Conservation (phyloP, 2,329 filamentous ascomycete species). For the Ophiocordyceps camponoti-rufipedis region DNA sequence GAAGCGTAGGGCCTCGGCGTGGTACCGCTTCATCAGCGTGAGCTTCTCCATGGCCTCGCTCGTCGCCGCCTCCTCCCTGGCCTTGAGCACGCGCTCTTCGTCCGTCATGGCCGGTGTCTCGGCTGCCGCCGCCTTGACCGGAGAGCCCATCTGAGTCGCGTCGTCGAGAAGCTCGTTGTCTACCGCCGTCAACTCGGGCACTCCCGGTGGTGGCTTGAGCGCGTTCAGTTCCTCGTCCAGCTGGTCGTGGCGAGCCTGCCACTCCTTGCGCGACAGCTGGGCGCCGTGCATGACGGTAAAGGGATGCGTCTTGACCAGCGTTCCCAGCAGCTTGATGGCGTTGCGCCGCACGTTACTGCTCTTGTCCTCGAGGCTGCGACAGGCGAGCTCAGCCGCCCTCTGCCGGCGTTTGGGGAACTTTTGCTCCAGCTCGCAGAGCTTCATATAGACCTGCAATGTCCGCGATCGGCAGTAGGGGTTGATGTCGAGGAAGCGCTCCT, state of each 20-base stretch:
- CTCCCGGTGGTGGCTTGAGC: constrained; percentile 62
- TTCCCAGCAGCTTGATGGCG: constrained; percentile 79
- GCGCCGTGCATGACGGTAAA: constrained; percentile 86
- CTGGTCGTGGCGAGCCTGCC: constrained; percentile 63
- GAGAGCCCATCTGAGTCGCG: constrained; percentile 61
- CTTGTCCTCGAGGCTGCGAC: constrained; percentile 85
- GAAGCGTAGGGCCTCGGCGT: constrained; percentile 82
- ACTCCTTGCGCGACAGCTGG: constrained; percentile 68
- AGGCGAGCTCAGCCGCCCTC: constrained; percentile 69
- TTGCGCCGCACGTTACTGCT: constrained; percentile 94
- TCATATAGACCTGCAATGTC: constrained; percentile 83
- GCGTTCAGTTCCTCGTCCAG: constrained; percentile 70
- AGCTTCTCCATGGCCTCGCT: constrained; percentile 77
- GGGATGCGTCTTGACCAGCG: constrained; percentile 82
- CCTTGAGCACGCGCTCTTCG: constrained; percentile 61
- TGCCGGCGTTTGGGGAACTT: constrained; percentile 90
- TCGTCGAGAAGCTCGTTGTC: constrained; percentile 73
- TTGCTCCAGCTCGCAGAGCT: constrained; percentile 81
- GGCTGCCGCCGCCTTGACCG: constrained; percentile 15
- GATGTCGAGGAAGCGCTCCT: constrained; percentile 88
- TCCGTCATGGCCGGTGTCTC: constrained; percentile 55
- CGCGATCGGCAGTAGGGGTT: constrained; percentile 92
- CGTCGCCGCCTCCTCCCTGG: constrained; percentile 72
- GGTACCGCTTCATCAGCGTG: constrained; percentile 76
- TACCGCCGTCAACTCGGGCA: constrained; percentile 40